Evolutionary conservation across 2,329 filamentous ascomycete genomes (phyloP).

Genomic region (Nemania bipapillata): DNA sequence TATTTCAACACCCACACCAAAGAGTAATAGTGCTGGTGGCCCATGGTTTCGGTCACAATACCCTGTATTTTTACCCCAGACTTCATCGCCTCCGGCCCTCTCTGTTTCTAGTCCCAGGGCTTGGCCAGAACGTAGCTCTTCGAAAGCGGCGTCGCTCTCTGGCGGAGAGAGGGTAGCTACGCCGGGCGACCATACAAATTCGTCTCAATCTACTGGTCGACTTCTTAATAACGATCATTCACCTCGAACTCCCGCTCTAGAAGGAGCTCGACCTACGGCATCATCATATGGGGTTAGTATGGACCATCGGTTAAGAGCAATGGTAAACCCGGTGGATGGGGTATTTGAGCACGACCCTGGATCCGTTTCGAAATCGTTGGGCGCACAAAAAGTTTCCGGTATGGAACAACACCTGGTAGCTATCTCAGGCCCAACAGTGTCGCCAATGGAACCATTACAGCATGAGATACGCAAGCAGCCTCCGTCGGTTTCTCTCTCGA

Average conservation of each 20-base stretch:
- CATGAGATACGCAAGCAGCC: background rate
- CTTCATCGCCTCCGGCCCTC: conserved; percentile 16
- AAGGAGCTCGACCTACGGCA: conserved; percentile 5
- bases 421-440: background rate
- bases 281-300: conserved; percentile 16
- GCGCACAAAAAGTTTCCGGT: background rate
- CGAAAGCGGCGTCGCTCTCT: conserved; percentile 24
- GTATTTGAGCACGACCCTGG: conserved; percentile 9
- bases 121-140: conserved; percentile 43
- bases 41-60: conserved; percentile 43
- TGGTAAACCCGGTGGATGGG: conserved; percentile 27
- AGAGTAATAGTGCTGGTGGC: conserved; percentile 18
- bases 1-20: conserved; percentile 32
- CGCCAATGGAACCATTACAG: background rate
- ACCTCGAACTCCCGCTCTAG: background rate
- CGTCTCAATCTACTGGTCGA: conserved; percentile 11
- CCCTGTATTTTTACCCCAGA: conserved; percentile 36
- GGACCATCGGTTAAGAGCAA: conserved; percentile 22
- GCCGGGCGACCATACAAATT: background rate
- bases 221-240: background rate
- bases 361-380: conserved; percentile 2
- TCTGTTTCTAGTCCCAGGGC: conserved; percentile 7
- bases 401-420: conserved; percentile 19
- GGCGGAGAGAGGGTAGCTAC: conserved; percentile 1
- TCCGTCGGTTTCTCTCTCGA: background rate